phyloP scores from a whole-genome alignment of 2,329 filamentous ascomycete species.

The Aspergillus udagawae region DNA sequence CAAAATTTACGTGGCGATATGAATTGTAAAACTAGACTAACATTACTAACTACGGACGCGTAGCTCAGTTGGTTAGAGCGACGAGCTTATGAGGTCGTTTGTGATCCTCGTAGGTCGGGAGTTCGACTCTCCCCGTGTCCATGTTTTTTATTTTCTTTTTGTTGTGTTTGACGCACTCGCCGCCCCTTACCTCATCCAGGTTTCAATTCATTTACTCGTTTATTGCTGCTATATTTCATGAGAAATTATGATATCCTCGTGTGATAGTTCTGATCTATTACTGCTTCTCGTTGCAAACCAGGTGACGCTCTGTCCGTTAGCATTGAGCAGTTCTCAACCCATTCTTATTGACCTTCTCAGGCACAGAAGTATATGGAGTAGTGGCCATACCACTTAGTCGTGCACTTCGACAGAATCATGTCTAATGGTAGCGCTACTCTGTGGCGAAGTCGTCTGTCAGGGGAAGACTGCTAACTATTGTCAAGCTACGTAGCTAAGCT shows the following conservation, averaged over 20 bases:
- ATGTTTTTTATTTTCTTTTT: background rate
- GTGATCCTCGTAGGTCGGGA: background rate
- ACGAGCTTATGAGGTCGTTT: background rate
- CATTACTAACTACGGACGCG: background rate
- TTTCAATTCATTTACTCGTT: background rate
- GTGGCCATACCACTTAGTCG: too few species aligned
- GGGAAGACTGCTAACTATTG: too few species aligned
- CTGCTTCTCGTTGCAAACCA: background rate
- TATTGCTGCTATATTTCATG: background rate
- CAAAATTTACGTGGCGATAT: background rate
- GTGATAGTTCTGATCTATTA: background rate
- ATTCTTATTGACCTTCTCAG: too few species aligned
- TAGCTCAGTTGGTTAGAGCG: background rate
- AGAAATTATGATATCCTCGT: too few species aligned
- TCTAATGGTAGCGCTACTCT: too few species aligned
- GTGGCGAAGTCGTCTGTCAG: too few species aligned
- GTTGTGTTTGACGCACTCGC: background rate
- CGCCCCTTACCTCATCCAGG: background rate
- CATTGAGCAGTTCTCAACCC: too few species aligned
- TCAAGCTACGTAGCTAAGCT: too few species aligned
- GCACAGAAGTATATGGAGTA: too few species aligned
- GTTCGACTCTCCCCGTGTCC: background rate
- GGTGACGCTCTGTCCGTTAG: too few species aligned
- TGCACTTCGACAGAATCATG: too few species aligned
- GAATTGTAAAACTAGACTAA: background rate